phyloP scores from a whole-genome alignment of 257 asterid genomes.

The Capsicum rhomboideum region DNA sequence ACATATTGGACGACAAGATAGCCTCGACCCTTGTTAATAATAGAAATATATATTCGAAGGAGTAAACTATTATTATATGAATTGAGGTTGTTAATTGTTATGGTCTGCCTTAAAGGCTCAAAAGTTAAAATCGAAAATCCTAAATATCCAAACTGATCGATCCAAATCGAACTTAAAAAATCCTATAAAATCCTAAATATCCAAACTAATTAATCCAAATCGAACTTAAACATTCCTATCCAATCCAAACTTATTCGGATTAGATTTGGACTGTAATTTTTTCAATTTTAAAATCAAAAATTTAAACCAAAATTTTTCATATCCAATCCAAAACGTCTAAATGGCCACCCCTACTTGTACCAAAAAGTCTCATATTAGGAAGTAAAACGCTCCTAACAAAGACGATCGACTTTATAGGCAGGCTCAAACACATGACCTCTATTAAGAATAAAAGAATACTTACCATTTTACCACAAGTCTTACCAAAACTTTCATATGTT shows the following conservation, averaged over 20 bases:
- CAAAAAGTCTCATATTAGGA: background rate
- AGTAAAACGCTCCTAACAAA: background rate
- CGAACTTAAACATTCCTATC: background rate
- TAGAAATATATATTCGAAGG: no score
- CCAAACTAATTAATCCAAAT: no score
- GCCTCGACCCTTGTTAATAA: conserved; percentile 71
- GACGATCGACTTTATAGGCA: background rate
- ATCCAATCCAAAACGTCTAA: background rate
- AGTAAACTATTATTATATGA: no score
- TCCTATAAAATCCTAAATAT: background rate
- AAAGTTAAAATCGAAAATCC: no score
- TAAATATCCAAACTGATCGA: no score
- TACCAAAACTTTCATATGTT: background rate
- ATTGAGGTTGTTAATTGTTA: no score
- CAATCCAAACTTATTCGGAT: background rate
- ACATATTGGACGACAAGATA: background rate
- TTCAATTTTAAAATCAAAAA: background rate
- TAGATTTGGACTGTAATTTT: background rate
- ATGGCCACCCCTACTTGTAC: background rate
- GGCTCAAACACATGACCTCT: background rate
- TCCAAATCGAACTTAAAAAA: no score
- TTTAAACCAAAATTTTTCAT: no score
- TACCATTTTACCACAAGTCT: background rate
- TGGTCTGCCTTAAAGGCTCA: no score
- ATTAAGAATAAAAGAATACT: background rate